Conservation (phyloP, 2,329 filamentous ascomycete genomes). For the Trichoderma afroharzianum region DNA sequence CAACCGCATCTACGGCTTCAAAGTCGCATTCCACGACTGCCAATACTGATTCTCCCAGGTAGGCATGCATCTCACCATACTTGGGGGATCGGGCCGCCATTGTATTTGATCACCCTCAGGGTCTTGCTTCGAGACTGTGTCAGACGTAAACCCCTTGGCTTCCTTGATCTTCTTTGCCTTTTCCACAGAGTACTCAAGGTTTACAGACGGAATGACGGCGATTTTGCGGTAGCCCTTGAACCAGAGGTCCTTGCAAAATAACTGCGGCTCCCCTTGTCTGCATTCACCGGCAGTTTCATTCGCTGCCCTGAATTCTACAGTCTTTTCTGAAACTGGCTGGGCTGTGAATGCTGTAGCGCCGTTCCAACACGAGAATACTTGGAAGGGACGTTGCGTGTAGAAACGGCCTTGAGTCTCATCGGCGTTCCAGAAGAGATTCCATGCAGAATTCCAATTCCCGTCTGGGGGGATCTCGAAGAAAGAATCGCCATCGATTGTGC, state of each 20-base stretch:
- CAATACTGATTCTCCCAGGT: constrained; percentile 40
- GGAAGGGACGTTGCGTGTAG: constrained; percentile 43
- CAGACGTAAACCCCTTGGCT: constrained; percentile 45
- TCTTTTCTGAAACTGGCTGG: constrained; percentile 40
- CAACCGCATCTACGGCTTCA: not conserved
- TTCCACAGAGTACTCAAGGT: constrained; percentile 51
- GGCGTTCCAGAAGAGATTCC: constrained; percentile 54
- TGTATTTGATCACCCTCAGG: constrained; percentile 32
- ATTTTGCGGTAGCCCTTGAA: constrained; percentile 46
- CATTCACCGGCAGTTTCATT: constrained; percentile 40
- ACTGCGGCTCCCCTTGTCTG: constrained; percentile 49
- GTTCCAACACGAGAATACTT: constrained; percentile 61
- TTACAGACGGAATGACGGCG: constrained; percentile 53
- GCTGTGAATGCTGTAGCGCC: constrained; percentile 50
- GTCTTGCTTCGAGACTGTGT: constrained; percentile 29
- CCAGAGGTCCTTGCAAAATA: constrained; percentile 58
- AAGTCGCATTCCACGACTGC: constrained; percentile 32
- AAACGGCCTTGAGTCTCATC: constrained; percentile 33
- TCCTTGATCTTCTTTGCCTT: constrained; percentile 43
- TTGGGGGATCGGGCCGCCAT: constrained; percentile 43
- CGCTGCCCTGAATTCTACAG: constrained; percentile 37
- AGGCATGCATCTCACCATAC: constrained; percentile 47
- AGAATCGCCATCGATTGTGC: constrained; percentile 48
- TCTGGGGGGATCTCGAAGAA: constrained; percentile 53
- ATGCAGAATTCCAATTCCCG: constrained; percentile 46